Conservation (phyloP, 257 asterid species). For the Fraxinus excelsior region DNA sequence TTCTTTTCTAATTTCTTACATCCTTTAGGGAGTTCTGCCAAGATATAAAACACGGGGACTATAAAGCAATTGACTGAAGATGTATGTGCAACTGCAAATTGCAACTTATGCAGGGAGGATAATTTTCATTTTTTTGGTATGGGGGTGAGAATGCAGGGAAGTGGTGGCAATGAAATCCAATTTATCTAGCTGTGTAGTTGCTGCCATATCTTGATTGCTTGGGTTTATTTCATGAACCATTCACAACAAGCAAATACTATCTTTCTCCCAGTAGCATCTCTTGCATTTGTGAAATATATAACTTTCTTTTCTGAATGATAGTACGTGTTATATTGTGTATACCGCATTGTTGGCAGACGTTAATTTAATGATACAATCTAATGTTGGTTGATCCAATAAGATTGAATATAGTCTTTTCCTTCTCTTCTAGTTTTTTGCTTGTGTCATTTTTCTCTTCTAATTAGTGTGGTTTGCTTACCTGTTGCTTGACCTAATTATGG, state of each 20-base stretch:
- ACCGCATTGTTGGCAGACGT: background rate
- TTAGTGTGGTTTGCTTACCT: slow-evolving; percentile 17
- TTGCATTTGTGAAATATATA: background rate
- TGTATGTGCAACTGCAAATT: background rate
- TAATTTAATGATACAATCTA: background rate
- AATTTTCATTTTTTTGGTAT: background rate
- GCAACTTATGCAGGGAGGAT: background rate
- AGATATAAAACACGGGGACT: background rate
- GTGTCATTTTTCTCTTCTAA: slow-evolving; percentile 8
- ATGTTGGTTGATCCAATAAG: background rate
- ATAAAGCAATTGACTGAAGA: background rate
- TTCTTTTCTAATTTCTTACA: background rate
- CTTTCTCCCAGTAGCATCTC: background rate
- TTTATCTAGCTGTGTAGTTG: background rate
- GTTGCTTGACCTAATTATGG: slow-evolving; percentile 18
- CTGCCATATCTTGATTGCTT: background rate
- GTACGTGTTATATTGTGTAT: background rate
- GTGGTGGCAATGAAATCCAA: background rate
- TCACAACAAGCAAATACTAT: background rate
- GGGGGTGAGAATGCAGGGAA: background rate
- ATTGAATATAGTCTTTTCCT: background rate
- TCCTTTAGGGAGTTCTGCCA: background rate
- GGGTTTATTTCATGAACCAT: background rate
- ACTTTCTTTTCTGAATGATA: background rate
- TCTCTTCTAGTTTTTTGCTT: background rate